Percentiles rank a stretch among this genome's conserved stretches.
These are phyloP conservation scores for Mollisiaceae sp. DNA, from an alignment of 2,329 filamentous ascomycete genomes.

Conservation along the genomic window DNA sequence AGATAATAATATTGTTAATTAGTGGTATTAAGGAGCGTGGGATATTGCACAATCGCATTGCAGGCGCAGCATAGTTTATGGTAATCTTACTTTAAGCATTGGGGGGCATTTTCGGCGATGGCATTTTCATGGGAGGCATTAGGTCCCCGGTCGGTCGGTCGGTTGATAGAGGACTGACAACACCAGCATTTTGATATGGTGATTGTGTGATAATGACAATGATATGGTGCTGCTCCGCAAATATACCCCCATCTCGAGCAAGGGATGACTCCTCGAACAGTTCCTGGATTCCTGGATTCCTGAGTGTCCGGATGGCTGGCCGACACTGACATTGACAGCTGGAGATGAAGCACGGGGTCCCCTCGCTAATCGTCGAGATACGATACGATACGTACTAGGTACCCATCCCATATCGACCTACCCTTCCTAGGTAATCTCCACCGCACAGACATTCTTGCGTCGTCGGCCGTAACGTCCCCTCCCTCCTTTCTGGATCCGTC, in stretches of 20 bases:
- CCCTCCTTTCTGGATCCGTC: not conserved
- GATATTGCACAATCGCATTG: not conserved
- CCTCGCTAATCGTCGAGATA: not conserved
- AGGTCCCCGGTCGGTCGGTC: not conserved
- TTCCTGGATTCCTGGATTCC: not conserved
- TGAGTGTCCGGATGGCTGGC: too few species aligned
- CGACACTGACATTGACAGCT: not conserved
- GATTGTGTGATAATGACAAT: not conserved
- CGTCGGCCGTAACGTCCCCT: not conserved
- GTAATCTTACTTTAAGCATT: conserved; percentile 5
- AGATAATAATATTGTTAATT: conserved; percentile 10
- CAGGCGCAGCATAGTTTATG: conserved; percentile 7
- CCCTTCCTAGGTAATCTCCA: not conserved
- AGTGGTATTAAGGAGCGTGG: not conserved
- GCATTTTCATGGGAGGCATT: not conserved
- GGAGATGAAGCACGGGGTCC: not conserved
- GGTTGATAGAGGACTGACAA: conserved; percentile 6
- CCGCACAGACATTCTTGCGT: not conserved
- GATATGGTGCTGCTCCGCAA: not conserved
- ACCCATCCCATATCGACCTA: too few species aligned
- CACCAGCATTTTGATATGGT: conserved; percentile 5
- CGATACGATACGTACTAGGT: too few species aligned
- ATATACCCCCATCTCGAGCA: not conserved
- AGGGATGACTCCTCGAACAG: not conserved
- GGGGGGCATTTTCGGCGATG: not conserved